Evolutionary conservation across 768 basidiomycete genomes (phyloP).

Genomic region (Mycena rosella): DNA sequence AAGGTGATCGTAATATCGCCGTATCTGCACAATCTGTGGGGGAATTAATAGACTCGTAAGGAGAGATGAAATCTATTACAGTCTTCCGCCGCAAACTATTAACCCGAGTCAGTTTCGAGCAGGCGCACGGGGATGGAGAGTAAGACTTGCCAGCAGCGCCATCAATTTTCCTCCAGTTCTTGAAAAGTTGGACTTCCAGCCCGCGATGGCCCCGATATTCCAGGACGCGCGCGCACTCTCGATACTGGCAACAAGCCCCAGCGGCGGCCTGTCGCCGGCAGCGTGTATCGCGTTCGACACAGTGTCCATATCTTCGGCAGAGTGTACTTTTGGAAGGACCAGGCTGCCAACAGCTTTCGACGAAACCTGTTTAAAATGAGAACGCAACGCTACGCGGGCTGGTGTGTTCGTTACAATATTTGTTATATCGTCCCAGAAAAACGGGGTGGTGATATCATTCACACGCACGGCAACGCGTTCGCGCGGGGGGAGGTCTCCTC

Average conservation of each 20-base stretch:
- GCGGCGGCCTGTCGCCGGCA: constrained; percentile 46
- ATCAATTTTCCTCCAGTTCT: constrained; percentile 65
- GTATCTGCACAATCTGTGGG: constrained; percentile 90
- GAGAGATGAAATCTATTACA: constrained; percentile 61
- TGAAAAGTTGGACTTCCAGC: constrained; percentile 70
- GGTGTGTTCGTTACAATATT: constrained; percentile 61
- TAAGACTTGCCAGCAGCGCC: constrained; percentile 72
- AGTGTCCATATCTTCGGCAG: constrained; percentile 70
- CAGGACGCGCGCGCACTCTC: constrained; percentile 85
- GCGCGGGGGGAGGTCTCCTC: constrained; percentile 54
- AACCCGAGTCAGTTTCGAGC: constrained; percentile 4
- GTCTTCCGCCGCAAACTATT: constrained; percentile 98
- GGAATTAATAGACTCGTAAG: constrained; percentile 20
- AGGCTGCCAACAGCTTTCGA: constrained; percentile 68
- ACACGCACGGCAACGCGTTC: constrained; percentile 77
- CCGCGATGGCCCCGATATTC: constrained; percentile 77
- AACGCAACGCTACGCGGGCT: background rate
- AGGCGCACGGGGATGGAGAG: background rate
- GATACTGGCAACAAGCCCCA: constrained; percentile 82
- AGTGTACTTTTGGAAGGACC: constrained; percentile 90
- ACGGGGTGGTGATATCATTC: constrained; percentile 74
- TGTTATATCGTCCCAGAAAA: constrained; percentile 74
- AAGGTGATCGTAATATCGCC: constrained; percentile 79
- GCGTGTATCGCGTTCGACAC: constrained; percentile 65
- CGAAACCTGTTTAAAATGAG: constrained; percentile 52